Conservation (phyloP, 768 basidiomycete genomes). For the Collybiopsis confluens region DNA sequence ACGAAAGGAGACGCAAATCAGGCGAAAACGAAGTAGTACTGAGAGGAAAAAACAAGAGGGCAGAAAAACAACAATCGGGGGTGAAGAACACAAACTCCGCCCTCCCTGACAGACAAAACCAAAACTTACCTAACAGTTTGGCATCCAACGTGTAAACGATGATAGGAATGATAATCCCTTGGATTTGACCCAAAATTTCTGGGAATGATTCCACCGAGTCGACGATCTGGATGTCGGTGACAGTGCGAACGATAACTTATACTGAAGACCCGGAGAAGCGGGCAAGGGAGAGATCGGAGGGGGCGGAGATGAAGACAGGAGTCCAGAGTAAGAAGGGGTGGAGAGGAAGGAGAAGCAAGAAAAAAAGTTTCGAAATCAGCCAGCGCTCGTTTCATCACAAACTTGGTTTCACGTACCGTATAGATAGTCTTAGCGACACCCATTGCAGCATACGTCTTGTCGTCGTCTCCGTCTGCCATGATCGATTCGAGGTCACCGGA, state of each 20-base stretch:
- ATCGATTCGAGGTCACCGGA: constrained; percentile 60
- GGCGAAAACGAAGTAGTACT: no score
- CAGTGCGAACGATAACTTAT: background rate
- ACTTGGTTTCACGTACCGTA: constrained; percentile 48
- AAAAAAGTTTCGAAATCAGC: no score
- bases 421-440: constrained; percentile 81
- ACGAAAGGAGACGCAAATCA: no score
- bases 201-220: constrained; percentile 67
- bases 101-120: background rate
- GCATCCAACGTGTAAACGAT: constrained; percentile 74
- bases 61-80: no score
- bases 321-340: no score
- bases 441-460: constrained; percentile 87
- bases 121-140: constrained; percentile 63
- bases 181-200: constrained; percentile 74
- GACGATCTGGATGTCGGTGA: constrained; percentile 48
- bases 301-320: no score
- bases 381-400: no score
- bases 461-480: constrained; percentile 61
- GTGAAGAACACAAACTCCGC: no score
- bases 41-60: no score
- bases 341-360: no score
- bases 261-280: no score
- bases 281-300: no score
- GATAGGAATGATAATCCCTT: constrained; percentile 77